Evolutionary conservation across 2,329 filamentous ascomycete species (phyloP).

Genomic region (Cucurbitaria berberidis): DNA sequence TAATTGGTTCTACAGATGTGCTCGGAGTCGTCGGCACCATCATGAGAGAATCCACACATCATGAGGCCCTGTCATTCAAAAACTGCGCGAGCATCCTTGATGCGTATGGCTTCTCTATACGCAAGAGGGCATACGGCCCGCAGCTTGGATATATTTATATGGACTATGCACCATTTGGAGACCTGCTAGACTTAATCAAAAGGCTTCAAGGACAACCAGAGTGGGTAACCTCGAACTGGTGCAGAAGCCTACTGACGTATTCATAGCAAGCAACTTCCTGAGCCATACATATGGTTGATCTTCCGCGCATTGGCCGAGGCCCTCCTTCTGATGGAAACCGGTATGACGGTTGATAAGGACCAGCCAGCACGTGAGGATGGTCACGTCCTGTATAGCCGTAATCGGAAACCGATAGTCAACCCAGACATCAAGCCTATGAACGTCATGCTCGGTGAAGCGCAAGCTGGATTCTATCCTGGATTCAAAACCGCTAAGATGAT

Average conservation of each 20-base stretch:
- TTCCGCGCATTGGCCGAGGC: conserved; percentile 10
- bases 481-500: conserved; percentile 4
- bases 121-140: not conserved
- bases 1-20: not conserved
- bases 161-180: not conserved
- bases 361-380: not conserved
- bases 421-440: conserved; percentile 10
- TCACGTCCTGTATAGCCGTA: not conserved
- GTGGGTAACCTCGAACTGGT: not conserved
- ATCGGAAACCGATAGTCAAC: conserved; percentile 3
- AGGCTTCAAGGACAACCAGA: not conserved
- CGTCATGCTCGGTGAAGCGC: conserved; percentile 2
- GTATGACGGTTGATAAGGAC: not conserved
- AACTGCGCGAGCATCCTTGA: not conserved
- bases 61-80: not conserved
- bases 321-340: conserved; percentile 1
- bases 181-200: not conserved
- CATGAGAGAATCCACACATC: not conserved
- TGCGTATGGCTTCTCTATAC: not conserved
- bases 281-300: conserved; percentile 11
- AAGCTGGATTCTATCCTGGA: not conserved
- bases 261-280: conserved; percentile 5
- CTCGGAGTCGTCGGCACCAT: not conserved
- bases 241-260: not conserved
- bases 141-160: not conserved